Evolutionary conservation across 805 yeast genomes (phyloP), one percentile per base, ranked within the genome.

Genomic region (Wickerhamiella siamensis): DNA sequence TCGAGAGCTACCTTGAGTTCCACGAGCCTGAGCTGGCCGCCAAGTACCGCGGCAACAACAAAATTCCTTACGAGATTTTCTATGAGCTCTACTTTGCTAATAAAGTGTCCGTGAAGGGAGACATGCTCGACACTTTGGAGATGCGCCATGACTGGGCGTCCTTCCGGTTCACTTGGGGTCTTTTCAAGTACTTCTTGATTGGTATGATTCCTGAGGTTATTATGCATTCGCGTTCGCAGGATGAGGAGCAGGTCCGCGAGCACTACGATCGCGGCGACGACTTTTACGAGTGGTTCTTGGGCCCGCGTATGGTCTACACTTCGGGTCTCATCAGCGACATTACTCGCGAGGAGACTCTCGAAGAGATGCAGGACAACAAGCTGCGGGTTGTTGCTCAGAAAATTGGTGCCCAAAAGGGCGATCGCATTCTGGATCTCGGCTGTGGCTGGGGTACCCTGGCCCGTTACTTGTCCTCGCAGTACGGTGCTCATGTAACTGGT

Each of bases 361-460:
- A 65, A 51, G 65, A 66, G 52, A 57, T 86, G 57, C 95, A 86
- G 68, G 95, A 84, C 66, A 84, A 84, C 70, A 84, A 86, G 65
- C 70, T 84, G 60, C 79, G 82, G 57, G 65, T 79, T 55, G 94
- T 84, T 42, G 86, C 93, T 59, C 93, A 82, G 63, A 84, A 84
- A 67, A 78, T 83, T 49, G 81, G 72, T 46, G 69, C 84, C 53
- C 57, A 77, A 56, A 54, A 72, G 50, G 91, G 83, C 53, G 95
- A 84, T 51, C 66, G 66, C 47, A 67, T 83, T 60, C 74, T 84
- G 46, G 95, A 84, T 57, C 65, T 84, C 45, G 95, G 95, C 48
- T 84, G 95, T 64, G 95, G 95, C 53, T 84, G 95, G 95, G 95
- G 95, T 58, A 81, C 95, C 40, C 70, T 87, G 57, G 84, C 94